phyloP scores from a whole-genome alignment of 2,329 filamentous ascomycete genomes.

The Westerdykella sp. region DNA sequence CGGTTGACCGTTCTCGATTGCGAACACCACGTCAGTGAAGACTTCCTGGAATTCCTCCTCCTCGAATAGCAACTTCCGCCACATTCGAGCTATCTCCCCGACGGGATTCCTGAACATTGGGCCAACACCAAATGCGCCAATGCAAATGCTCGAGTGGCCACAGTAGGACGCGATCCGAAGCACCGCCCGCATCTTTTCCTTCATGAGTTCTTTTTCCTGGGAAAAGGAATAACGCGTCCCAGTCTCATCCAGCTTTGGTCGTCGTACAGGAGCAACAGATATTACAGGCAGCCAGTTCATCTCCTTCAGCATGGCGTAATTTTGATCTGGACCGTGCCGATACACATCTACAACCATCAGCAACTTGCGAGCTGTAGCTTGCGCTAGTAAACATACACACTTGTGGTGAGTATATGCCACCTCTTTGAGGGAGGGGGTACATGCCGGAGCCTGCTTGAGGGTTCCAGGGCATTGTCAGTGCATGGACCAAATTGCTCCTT shows the following conservation, averaged over 20 bases:
- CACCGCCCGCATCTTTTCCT: conserved; percentile 64
- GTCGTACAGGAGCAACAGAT: conserved; percentile 64
- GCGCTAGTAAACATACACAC: conserved; percentile 48
- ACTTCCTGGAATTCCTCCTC: conserved; percentile 41
- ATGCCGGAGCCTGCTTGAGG: conserved; percentile 40
- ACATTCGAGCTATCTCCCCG: conserved; percentile 40
- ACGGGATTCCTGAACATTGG: conserved; percentile 43
- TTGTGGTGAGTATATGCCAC: conserved; percentile 62
- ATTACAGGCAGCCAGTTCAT: conserved; percentile 61
- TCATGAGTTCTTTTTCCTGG: conserved; percentile 64
- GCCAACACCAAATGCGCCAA: conserved; percentile 42
- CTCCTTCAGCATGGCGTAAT: conserved; percentile 33
- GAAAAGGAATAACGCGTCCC: conserved; percentile 66
- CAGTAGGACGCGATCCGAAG: conserved; percentile 58
- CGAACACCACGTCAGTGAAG: conserved; percentile 43
- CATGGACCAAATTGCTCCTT: conserved; percentile 65
- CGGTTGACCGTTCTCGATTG: conserved; percentile 36
- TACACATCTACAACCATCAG: conserved; percentile 53
- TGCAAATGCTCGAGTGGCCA: conserved; percentile 36
- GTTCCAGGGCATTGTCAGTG: conserved; percentile 55
- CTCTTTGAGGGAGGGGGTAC: conserved; percentile 66
- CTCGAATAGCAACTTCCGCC: conserved; percentile 39
- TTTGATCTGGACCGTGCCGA: conserved; percentile 55
- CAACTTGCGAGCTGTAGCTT: background rate
- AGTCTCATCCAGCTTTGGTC: conserved; percentile 64